Evolutionary conservation across 2,329 filamentous ascomycete species (phyloP).

Genomic region (Arthroderma sp.): DNA sequence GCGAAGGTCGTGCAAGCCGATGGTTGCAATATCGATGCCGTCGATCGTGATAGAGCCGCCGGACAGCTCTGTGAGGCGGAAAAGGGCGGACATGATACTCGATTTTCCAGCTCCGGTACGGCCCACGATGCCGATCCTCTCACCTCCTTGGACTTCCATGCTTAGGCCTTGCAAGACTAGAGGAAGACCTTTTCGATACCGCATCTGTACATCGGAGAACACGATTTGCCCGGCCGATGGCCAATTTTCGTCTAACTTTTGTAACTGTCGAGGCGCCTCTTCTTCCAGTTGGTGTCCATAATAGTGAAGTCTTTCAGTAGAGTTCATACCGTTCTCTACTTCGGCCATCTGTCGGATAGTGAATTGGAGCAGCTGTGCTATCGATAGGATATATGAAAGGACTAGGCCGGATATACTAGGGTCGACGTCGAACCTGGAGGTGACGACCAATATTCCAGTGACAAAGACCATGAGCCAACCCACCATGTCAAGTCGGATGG

Average conservation of each 20-base stretch:
- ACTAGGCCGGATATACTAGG: constrained; percentile 81
- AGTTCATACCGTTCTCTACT: constrained; percentile 97
- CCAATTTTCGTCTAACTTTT: constrained; percentile 61
- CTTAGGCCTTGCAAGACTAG: constrained; percentile 57
- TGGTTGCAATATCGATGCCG: constrained; percentile 28
- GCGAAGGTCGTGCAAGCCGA: constrained; percentile 31
- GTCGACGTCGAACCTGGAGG: constrained; percentile 70
- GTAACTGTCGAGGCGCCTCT: constrained; percentile 69
- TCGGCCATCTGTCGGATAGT: constrained; percentile 87
- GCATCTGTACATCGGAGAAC: constrained; percentile 65
- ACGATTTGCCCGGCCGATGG: constrained; percentile 72
- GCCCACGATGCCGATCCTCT: constrained; percentile 36
- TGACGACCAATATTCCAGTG: constrained; percentile 80
- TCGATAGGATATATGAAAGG: constrained; percentile 80
- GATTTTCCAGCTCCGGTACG: constrained; percentile 35
- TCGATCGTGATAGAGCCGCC: constrained; percentile 31
- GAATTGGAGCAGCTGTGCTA: constrained; percentile 93
- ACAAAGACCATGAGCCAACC: constrained; percentile 76
- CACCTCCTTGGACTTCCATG: constrained; percentile 31
- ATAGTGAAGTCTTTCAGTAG: constrained; percentile 80
- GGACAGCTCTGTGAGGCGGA: constrained; percentile 31
- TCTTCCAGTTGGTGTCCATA: constrained; percentile 80
- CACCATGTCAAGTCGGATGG: constrained; percentile 69
- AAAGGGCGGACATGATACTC: constrained; percentile 34
- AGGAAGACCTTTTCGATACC: constrained; percentile 58